A percentile compares a stretch with the other conserved stretches of the same genome.
These are phyloP conservation scores for Talaromyces wortmannii DNA, from an alignment of 495 filamentous ascomycete genomes.

Conservation along the genomic window DNA sequence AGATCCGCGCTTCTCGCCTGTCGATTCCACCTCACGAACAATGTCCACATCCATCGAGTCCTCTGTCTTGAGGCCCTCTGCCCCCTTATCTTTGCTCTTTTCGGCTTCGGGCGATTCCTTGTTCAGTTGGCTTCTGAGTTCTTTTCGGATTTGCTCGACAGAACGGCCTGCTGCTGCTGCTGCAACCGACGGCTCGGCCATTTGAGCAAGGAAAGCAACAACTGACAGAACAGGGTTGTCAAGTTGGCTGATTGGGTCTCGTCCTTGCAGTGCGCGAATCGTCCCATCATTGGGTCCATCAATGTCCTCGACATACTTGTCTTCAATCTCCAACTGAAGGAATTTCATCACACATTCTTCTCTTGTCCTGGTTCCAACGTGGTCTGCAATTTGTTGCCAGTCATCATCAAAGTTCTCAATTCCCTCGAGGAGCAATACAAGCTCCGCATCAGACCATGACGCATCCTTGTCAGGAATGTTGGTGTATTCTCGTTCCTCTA, in stretches of 20 bases:
- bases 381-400: constrained; percentile 86
- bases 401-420: constrained; percentile 90
- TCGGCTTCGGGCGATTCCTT: constrained; percentile 29
- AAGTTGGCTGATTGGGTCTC: constrained; percentile 76
- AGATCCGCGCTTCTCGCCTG: constrained; percentile 31
- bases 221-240: constrained; percentile 97
- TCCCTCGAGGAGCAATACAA: constrained; percentile 77
- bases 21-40: constrained; percentile 16
- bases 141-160: constrained; percentile 74
- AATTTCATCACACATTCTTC: constrained; percentile 98
- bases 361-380: constrained; percentile 84
- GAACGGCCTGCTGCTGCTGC: constrained; percentile 82
- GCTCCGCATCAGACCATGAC: constrained; percentile 85
- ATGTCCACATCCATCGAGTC: constrained; percentile 63
- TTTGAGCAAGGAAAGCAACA: constrained; percentile 81
- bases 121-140: constrained; percentile 66
- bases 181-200: constrained; percentile 80
- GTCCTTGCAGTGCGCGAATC: constrained; percentile 58
- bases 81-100: constrained; percentile 47
- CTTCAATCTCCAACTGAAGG: constrained; percentile 83
- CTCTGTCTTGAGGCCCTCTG: constrained; percentile 52
- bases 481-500: constrained; percentile 77
- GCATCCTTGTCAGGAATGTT: constrained; percentile 70
- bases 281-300: constrained; percentile 51
- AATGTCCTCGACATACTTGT: constrained; percentile 78